Evolutionary conservation across 805 yeast genomes (phyloP).

Genomic region (Isabelozyma heimii): DNA sequence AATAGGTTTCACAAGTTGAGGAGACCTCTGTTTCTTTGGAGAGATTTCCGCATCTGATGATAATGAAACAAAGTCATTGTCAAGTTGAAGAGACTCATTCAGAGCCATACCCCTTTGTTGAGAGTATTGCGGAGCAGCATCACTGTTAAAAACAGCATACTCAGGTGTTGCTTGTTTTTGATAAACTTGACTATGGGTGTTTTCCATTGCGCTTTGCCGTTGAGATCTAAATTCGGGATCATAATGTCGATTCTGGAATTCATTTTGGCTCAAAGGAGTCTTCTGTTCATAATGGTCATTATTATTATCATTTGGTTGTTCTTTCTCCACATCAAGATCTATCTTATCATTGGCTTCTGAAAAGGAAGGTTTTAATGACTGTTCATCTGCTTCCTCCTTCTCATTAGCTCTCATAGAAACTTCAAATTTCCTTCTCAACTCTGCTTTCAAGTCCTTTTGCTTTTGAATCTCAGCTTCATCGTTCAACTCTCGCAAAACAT

Average conservation of each 20-base stretch:
- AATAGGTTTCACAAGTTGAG: constrained; percentile 1
- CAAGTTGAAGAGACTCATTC: not conserved
- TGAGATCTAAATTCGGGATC: not conserved
- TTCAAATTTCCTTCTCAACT: not conserved
- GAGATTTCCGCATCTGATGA: not conserved
- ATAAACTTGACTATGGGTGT: not conserved
- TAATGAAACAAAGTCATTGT: not conserved
- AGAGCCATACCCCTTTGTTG: too few species aligned
- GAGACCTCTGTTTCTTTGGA: not conserved
- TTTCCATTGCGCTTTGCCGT: not conserved
- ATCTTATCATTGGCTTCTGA: too few species aligned
- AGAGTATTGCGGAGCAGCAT: too few species aligned
- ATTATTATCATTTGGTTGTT: not conserved
- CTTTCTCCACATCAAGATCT: not conserved
- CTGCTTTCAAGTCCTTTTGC: not conserved
- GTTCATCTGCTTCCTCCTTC: not conserved
- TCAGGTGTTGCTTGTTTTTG: not conserved
- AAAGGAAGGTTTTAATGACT: too few species aligned
- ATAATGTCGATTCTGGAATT: not conserved
- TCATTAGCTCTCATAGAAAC: not conserved
- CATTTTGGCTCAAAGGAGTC: not conserved
- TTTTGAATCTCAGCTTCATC: constrained; percentile 2
- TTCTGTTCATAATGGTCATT: not conserved
- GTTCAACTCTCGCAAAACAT: constrained; percentile 21
- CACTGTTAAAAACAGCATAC: too few species aligned